phyloP scores from a whole-genome alignment of 2,329 filamentous ascomycete species.

The Colletotrichum abscissum region DNA sequence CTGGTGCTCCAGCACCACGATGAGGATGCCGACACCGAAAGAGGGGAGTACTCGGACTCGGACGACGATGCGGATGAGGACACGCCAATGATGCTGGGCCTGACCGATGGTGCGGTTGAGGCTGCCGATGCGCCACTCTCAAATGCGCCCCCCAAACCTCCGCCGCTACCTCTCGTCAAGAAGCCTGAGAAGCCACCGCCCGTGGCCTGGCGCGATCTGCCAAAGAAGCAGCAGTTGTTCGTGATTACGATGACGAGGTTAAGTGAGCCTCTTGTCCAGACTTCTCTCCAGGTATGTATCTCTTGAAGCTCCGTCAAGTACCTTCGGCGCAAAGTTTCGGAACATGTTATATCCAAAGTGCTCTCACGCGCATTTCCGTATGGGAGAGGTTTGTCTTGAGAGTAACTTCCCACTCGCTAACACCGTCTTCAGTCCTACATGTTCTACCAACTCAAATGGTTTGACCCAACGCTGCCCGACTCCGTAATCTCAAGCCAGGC shows the following conservation, averaged over 20 bases:
- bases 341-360: neutral
- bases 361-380: neutral
- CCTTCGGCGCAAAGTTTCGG: neutral
- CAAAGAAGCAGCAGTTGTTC: constrained; percentile 80
- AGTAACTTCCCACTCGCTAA: neutral
- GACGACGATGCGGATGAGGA: constrained; percentile 9
- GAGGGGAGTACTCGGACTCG: neutral
- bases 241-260: constrained; percentile 83
- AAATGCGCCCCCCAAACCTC: neutral
- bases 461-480: constrained; percentile 65
- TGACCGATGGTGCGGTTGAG: constrained; percentile 4
- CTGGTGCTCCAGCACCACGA: constrained; percentile 13
- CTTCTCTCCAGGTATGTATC: constrained; percentile 65
- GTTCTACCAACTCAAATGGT: constrained; percentile 89
- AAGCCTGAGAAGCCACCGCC: constrained; percentile 47
- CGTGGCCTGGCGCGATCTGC: constrained; percentile 78
- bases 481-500: constrained; percentile 81
- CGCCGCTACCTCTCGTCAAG: constrained; percentile 1
- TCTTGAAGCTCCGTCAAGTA: neutral
- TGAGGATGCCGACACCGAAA: constrained; percentile 22
- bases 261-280: constrained; percentile 85
- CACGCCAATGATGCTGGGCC: constrained; percentile 6
- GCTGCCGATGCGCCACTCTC: constrained; percentile 12
- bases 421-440: constrained; percentile 71
- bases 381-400: neutral